These are phyloP conservation scores for Kwoniella dejecticola DNA, from an alignment of 768 basidiomycete species.

Conservation along the genomic window DNA sequence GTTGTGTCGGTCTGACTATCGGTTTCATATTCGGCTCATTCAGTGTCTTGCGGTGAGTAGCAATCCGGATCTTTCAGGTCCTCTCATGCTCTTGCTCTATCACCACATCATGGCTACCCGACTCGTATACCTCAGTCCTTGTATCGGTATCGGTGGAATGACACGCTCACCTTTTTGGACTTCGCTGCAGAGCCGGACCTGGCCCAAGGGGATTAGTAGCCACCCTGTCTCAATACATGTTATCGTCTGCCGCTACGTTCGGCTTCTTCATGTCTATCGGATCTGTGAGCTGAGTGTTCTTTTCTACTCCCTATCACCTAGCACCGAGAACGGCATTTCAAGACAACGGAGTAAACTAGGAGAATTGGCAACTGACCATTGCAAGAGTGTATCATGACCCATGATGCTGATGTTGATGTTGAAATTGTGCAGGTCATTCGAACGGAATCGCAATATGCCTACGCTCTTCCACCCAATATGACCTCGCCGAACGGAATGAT, in stretches of 20 bases:
- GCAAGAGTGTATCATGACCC: no score
- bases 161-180: no score
- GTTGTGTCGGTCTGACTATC: conserved; percentile 81
- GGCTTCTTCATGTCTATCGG: conserved; percentile 95
- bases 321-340: no score
- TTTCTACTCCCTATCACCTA: no score
- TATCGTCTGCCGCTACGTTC: conserved; percentile 95
- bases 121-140: no score
- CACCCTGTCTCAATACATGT: conserved; percentile 97
- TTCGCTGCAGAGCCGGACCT: conserved; percentile 77
- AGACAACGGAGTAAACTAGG: no score
- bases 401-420: no score
- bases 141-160: no score
- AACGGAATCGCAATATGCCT: conserved; percentile 63
- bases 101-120: no score
- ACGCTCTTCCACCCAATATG: conserved; percentile 28
- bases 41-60: conserved; percentile 80
- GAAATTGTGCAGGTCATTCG: conserved; percentile 73
- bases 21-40: conserved; percentile 96
- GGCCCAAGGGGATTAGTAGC: conserved; percentile 87
- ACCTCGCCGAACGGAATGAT: conserved; percentile 4
- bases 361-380: no score
- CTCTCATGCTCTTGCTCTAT: no score
- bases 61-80: no score
- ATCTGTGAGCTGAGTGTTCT: conserved; percentile 74